A percentile compares a stretch with the other conserved stretches of the same genome.
Evolutionary conservation across 805 yeast genomes (phyloP).

Genomic region (Candida qinlingensis): DNA sequence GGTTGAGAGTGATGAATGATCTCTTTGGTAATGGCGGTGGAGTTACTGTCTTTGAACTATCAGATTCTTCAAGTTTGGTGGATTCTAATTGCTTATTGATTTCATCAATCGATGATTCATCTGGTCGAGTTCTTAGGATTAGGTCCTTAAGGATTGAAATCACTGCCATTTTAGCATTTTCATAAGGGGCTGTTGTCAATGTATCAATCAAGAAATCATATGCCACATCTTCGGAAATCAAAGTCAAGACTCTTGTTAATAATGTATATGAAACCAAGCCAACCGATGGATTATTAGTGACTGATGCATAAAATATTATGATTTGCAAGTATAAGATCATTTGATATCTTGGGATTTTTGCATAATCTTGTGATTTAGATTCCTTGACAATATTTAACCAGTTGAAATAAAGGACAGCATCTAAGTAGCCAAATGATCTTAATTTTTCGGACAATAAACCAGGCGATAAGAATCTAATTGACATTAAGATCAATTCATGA

Average conservation of each 20-base stretch:
- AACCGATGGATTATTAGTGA: constrained; percentile 31
- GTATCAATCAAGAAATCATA: constrained; percentile 62
- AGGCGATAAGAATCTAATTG: constrained; percentile 39
- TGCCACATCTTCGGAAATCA: constrained; percentile 48
- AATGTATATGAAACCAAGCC: constrained; percentile 50
- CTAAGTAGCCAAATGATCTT: constrained; percentile 23
- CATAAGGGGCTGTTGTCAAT: constrained; percentile 60
- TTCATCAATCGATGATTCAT: constrained; percentile 6
- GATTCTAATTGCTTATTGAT: constrained; percentile 4
- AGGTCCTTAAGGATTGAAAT: constrained; percentile 69
- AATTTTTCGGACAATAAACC: constrained; percentile 23
- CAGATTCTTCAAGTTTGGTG: constrained; percentile 4
- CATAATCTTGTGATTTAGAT: constrained; percentile 16
- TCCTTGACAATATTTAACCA: constrained; percentile 30
- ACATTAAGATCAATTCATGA: constrained; percentile 34
- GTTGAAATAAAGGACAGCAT: constrained; percentile 29
- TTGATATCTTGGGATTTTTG: constrained; percentile 27
- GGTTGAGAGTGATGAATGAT: constrained; percentile 37
- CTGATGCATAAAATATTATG: constrained; percentile 33
- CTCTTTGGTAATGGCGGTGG: constrained; percentile 39
- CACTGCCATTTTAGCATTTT: constrained; percentile 51
- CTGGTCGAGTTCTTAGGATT: constrained; percentile 32
- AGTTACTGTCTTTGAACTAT: neutral
- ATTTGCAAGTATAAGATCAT: constrained; percentile 37
- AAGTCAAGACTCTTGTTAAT: constrained; percentile 56